Evolutionary conservation across 2,329 filamentous ascomycete genomes (phyloP), one percentile per base, ranked within the genome.

Genomic region (Penicillium hordei): DNA sequence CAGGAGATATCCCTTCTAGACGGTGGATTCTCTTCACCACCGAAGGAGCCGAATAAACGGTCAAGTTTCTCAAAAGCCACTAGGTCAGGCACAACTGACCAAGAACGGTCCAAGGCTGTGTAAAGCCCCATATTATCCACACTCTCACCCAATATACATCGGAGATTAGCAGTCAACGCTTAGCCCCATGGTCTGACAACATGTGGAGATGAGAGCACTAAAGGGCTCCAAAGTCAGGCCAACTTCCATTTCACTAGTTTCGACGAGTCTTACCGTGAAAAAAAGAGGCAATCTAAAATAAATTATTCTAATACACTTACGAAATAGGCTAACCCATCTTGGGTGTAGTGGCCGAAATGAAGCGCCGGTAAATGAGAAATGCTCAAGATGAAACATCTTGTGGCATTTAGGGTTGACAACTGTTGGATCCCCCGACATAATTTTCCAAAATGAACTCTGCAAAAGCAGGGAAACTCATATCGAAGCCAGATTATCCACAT

Each of bases 321-420:
- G 51, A 57, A 46, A 29, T 64, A 21, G 31, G 27, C 55, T 52
- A 57, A 64, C 42, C 60, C 60, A 8, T 52, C 38, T 63, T 61
- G 44, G 58, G 49, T 57, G 52, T 45, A 12, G 49, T 48, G 51
- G 51, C 61, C 61, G 63, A 62, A 45, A 21, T 34, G 43, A 56
- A 39, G 55, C 38, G 44, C 36, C 56, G 45, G 17, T 49, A 57
- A 64, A 60, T 66, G 61, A 61, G 43, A 38, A 25, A 48, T 53
- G 38, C 40, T 65, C 45, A 65, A 65, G 54, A 40, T 67, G 65
- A 67, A 67, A 67, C 65, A 55, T 6, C 39, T 53, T 57, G 60
- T 59, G 53, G 55, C 57, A 36, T 58, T 59, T 53, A 54, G 43
- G 43, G 36, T 45, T 49, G 21, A 31, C 42, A 19, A n/a, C 51